These are phyloP conservation scores for Paxillus ammoniavirescens DNA, from an alignment of 768 basidiomycete species.

Conservation along the genomic window DNA sequence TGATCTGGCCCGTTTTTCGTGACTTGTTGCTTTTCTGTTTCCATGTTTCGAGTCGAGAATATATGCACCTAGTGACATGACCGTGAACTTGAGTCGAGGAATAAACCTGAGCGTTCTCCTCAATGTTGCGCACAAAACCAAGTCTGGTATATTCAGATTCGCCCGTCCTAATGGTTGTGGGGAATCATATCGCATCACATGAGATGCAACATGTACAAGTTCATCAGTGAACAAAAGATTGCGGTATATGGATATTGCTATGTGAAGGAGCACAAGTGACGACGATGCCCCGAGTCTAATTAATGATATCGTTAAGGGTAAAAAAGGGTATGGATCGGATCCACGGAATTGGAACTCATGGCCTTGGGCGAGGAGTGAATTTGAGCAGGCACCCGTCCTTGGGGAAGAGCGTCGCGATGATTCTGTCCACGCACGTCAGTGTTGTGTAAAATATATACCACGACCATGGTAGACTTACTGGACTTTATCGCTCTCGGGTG, in stretches of 20 bases:
- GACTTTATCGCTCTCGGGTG: constrained; percentile 74
- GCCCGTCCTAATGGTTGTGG: too few species aligned
- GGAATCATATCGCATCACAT: too few species aligned
- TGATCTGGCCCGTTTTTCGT: background rate
- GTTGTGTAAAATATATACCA: background rate
- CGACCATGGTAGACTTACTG: constrained; percentile 51
- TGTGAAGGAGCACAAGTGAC: background rate
- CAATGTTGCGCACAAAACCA: too few species aligned
- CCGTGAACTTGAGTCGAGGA: too few species aligned
- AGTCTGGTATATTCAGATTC: too few species aligned
- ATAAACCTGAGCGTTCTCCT: constrained; percentile 31
- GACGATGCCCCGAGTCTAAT: constrained; percentile 1
- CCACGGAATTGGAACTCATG: background rate
- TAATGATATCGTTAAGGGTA: constrained; percentile 12
- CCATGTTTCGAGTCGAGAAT: too few species aligned
- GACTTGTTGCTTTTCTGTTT: background rate
- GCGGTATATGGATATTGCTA: background rate
- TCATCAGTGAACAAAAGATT: too few species aligned
- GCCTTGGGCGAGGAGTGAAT: constrained; percentile 57
- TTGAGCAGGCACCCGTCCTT: constrained; percentile 86
- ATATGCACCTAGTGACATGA: too few species aligned
- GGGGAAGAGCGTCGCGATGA: constrained; percentile 97
- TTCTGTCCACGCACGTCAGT: constrained; percentile 40
- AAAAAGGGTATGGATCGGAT: background rate
- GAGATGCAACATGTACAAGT: too few species aligned